Percentiles rank a stretch among this genome's conserved stretches.
Evolutionary conservation across 2,329 filamentous ascomycete species (phyloP).

Genomic region (Cryphonectria radicalis): DNA sequence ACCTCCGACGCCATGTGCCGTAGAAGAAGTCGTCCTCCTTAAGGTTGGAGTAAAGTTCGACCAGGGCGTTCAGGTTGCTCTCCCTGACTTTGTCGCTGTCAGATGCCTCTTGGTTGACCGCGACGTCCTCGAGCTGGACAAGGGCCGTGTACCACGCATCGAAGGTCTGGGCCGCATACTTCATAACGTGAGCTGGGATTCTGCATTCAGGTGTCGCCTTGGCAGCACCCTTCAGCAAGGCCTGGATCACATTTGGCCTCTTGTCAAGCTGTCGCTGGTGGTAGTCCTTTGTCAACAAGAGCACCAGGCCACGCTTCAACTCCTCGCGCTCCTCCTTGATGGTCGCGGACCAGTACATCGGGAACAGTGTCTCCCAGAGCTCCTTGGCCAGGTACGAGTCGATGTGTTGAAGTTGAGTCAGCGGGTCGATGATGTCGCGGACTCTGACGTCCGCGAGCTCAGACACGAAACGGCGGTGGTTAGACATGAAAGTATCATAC

Average conservation of each 20-base stretch:
- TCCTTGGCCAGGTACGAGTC: constrained; percentile 82
- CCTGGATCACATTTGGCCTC: constrained; percentile 93
- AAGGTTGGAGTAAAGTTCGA: constrained; percentile 86
- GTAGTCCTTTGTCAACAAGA: constrained; percentile 90
- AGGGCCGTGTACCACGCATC: constrained; percentile 97
- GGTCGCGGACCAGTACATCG: constrained; percentile 89
- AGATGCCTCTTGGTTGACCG: constrained; percentile 76
- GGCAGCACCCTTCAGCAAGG: constrained; percentile 84
- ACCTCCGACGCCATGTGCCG: constrained; percentile 91
- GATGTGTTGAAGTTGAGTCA: constrained; percentile 89
- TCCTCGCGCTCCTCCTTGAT: constrained; percentile 87
- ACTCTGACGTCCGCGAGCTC: constrained; percentile 86
- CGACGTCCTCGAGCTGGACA: constrained; percentile 86
- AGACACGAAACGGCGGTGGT: constrained; percentile 80
- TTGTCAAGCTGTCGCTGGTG: constrained; percentile 93
- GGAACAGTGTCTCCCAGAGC: constrained; percentile 90
- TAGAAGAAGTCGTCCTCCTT: constrained; percentile 98
- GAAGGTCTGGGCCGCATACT: constrained; percentile 91
- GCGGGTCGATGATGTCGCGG: constrained; percentile 85
- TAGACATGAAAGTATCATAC: constrained; percentile 77
- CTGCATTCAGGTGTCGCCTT: constrained; percentile 86
- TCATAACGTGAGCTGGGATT: constrained; percentile 93
- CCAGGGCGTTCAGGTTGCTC: constrained; percentile 93
- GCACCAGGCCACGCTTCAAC: constrained; percentile 88
- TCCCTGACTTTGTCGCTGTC: constrained; percentile 86